Evolutionary conservation across 805 yeast genomes (phyloP), one percentile per base, ranked within the genome.

Genomic region (Saccharomycopsis selenospora): DNA sequence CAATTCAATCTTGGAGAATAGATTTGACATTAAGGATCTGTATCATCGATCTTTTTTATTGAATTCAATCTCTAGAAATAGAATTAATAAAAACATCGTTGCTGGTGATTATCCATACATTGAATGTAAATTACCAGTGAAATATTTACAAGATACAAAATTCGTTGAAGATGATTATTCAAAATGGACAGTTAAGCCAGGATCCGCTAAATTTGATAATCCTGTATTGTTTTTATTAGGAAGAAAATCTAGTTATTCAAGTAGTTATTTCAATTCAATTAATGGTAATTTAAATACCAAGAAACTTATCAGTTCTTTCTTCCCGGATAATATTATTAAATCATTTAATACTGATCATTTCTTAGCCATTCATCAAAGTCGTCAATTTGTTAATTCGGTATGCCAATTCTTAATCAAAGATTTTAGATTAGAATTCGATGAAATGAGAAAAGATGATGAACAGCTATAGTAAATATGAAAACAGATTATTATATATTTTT

Each of bases 321-420:
- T 61, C 46, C 64, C 65, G 1, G 58, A 58, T n/a, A 49, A 51
- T 13, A 36, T 29, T 17, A 52, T 66, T 2, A 43, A 49, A 7
- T 62, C 58, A 40, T 59, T 66, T 45, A 45, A 58, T 27, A 51
- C 64, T 3, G 61, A 66, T 1, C 69, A 66, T 46, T 50, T 46
- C 24, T 23, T 52, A 6, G 13, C 36, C 2, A 18, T 26, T 3
- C 25, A 27, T 17, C 55, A 52, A 33, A 46, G 51, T 22, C 41
- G 47, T 5, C 48, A 47, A 36, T 46, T 43, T 17, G 45, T 38
- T 13, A 52, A 52, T 27, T 50, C 53, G 6, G 36, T 52, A 30
- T 52, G 51, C 29, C 53, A 50, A 23, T 52, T 49, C 26, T 33
- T 52, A 17, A 28, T 52, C 27, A 30, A 41, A n/a, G 53, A 45